Percentiles rank a stretch among this genome's conserved stretches.
Conservation (phyloP, 1,284 basidiomycete species). For the Quambalaria eucalypti region DNA sequence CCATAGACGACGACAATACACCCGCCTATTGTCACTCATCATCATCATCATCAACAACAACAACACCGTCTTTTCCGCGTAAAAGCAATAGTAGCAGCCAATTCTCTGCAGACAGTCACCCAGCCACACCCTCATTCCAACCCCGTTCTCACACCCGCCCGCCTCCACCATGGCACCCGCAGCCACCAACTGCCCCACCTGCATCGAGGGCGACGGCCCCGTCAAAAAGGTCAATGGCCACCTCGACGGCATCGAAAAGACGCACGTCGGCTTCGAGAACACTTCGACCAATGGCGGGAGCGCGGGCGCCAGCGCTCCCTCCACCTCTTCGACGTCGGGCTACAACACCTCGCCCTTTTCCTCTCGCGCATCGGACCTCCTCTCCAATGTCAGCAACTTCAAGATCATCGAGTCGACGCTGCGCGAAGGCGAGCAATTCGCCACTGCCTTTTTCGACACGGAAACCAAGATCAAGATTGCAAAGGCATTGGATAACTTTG, state of each 20-base stretch:
- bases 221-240: conserved; percentile 34
- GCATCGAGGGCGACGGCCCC: conserved; percentile 9
- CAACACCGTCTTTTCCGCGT: no score
- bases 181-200: conserved; percentile 5
- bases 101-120: no score
- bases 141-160: background rate
- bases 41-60: no score
- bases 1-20: no score
- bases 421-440: conserved; percentile 87
- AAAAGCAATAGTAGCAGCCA: no score
- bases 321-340: conserved; percentile 2
- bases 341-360: conserved; percentile 24
- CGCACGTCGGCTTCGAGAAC: conserved; percentile 38
- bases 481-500: conserved; percentile 57
- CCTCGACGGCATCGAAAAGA: conserved; percentile 16
- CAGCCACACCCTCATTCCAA: no score
- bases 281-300: conserved; percentile 13
- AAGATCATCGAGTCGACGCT: conserved; percentile 74
- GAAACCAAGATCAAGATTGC: conserved; percentile 99
- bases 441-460: conserved; percentile 98
- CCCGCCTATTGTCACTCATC: no score
- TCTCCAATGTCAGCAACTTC: conserved; percentile 47
- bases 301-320: conserved; percentile 4
- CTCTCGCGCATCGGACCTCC: conserved; percentile 35
- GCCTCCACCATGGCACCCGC: conserved; percentile 2